Evolutionary conservation across 768 basidiomycete genomes (phyloP).

Genomic region (Leccinum rimulosum): DNA sequence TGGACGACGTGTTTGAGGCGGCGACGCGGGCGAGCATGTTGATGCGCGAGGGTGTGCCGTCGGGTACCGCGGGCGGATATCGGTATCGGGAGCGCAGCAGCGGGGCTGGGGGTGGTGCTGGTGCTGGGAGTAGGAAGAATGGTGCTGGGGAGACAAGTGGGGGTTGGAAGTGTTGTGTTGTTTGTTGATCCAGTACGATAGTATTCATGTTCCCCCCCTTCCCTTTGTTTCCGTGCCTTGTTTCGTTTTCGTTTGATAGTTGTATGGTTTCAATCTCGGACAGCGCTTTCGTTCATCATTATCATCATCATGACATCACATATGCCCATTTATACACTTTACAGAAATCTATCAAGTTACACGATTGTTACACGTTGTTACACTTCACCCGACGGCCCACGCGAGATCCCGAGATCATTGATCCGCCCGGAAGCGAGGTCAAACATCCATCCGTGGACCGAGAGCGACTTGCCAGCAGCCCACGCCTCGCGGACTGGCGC

Average conservation of each 20-base stretch:
- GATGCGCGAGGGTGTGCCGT: constrained; percentile 79
- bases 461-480: constrained; percentile 39
- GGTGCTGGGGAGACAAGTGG: constrained; percentile 35
- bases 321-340: neutral
- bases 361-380: too few species aligned
- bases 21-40: constrained; percentile 97
- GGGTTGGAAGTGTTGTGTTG: constrained; percentile 60
- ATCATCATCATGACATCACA: neutral
- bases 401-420: constrained; percentile 54
- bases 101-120: constrained; percentile 12
- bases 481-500: constrained; percentile 48
- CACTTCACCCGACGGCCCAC: constrained; percentile 1
- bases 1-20: constrained; percentile 96
- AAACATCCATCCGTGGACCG: constrained; percentile 76
- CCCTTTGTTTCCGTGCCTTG: neutral
- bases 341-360: neutral
- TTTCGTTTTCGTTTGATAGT: constrained; percentile 2
- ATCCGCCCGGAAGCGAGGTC: constrained; percentile 58
- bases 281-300: constrained; percentile 3
- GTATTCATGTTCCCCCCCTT: neutral
- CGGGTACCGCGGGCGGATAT: constrained; percentile 52
- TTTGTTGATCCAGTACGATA: constrained; percentile 44
- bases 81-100: constrained; percentile 42
- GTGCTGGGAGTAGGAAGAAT: constrained; percentile 33
- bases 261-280: constrained; percentile 13